Evolutionary conservation across 208 protist genomes (phyloP).

Genomic region (Herpetomonas tarakana): DNA sequence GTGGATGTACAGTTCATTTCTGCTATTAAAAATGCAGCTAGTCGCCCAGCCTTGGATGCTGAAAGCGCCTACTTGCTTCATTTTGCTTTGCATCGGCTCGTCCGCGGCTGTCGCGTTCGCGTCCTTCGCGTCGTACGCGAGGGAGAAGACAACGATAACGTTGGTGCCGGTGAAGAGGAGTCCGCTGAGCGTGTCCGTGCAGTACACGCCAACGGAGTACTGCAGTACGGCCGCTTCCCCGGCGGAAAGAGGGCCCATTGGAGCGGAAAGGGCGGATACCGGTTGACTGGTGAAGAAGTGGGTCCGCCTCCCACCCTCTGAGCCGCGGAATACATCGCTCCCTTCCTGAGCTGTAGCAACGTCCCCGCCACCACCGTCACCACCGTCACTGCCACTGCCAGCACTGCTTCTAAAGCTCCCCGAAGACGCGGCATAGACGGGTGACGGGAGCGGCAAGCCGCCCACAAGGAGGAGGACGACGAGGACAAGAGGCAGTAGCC

Average conservation of each 20-base stretch:
- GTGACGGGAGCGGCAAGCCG: too few relatives aligned
- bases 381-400: too few relatives aligned
- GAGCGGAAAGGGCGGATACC: neutral
- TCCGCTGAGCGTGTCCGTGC: slow-evolving; percentile 9
- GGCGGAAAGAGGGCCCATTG: neutral
- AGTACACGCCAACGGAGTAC: slow-evolving; percentile 13
- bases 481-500: too few relatives aligned
- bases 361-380: too few relatives aligned
- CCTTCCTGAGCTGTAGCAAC: too few relatives aligned
- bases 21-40: slow-evolving; percentile 27
- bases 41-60: slow-evolving; percentile 15
- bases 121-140: neutral
- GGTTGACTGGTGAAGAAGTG: neutral
- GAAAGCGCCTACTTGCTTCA: neutral
- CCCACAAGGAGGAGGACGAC: too few relatives aligned
- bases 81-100: neutral
- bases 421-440: too few relatives aligned
- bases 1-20: slow-evolving; percentile 19
- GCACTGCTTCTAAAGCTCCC: too few relatives aligned
- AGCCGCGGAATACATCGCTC: too few relatives aligned
- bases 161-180: slow-evolving; percentile 19
- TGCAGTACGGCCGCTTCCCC: neutral
- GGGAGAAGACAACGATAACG: slow-evolving; percentile 9
- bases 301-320: neutral
- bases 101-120: too few relatives aligned